These are phyloP conservation scores for Lithospermum erythrorhizon DNA, from an alignment of 257 asterid species.

Conservation along the genomic window DNA sequence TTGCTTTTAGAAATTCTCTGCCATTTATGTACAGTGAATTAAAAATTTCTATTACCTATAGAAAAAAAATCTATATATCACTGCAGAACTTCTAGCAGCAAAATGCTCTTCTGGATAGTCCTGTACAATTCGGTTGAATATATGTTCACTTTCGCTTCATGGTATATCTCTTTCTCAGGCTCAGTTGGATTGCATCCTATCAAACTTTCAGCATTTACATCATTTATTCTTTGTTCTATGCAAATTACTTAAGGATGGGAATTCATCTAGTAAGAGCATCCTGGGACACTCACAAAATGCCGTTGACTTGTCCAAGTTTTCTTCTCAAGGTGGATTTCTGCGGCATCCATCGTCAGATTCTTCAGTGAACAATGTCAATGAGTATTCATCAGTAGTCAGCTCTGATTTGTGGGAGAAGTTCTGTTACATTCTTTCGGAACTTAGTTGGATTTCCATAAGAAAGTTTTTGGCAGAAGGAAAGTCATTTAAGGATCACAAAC, in stretches of 20 bases:
- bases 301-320: constrained; percentile 29
- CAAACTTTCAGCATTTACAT: constrained; percentile 63
- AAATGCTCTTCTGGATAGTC: background rate
- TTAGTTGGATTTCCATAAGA: constrained; percentile 62
- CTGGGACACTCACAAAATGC: constrained; percentile 27
- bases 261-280: constrained; percentile 22
- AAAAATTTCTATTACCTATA: background rate
- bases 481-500: constrained; percentile 50
- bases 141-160: background rate
- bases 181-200: constrained; percentile 59
- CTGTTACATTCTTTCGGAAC: constrained; percentile 52
- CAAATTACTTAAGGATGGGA: constrained; percentile 83
- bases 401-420: constrained; percentile 53
- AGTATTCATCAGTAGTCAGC: constrained; percentile 29
- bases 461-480: constrained; percentile 84
- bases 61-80: background rate
- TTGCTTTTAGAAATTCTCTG: background rate
- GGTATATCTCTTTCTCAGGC: constrained; percentile 37
- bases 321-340: constrained; percentile 76
- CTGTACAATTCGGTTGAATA: background rate
- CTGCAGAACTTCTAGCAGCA: background rate
- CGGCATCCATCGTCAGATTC: constrained; percentile 46
- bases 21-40: background rate
- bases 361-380: constrained; percentile 24
- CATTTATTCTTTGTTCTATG: constrained; percentile 83